Base-by-base conservation (phyloP, 1,139 yeast genomes). In the Geotrichum fermentans region DNA sequence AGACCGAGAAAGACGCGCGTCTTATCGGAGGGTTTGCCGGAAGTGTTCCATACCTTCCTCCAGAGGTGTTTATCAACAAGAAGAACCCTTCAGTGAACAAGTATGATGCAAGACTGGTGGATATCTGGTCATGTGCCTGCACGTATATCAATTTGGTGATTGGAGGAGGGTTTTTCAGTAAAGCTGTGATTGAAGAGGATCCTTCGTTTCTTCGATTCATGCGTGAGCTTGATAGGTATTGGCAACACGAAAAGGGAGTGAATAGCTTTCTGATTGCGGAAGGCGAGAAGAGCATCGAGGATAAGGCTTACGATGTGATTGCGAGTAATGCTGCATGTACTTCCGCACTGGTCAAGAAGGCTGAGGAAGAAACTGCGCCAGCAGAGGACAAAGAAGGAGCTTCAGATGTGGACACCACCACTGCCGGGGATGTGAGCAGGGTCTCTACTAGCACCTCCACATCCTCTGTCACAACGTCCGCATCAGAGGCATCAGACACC, bases 71-170 rank as follows among this genome's bases (percentile, higher is more conserved):
- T 43, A 51, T 40, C 10, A 45, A 55, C 30, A 54, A 44, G 47
- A 53, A 47, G 41, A 43, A 40, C 75, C 61, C 56, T 22, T 51
- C 40, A 42, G 55, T 47, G 20, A 37, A 34, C 74, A 30, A 45
- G 55, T 88, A 85, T 65, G 96, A 88, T 65, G 86, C 95, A 3
- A 68, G 95, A 50, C 74, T 84, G 41, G 86, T 85, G 4, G 96
- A 88, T 66, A 80, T 86, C 38, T 88, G 96, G 96, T 80, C 95
- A 0, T 84, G 95, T 69, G 96, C 95, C 46, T 89, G 87, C 14
- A 86, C 88, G 34, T 88, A 84, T 64, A 82, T 88, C 85, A 94
- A 95, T 14, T 83, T 89, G 92, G 57, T 65, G n/a, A 60, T 56
- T 36, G 65, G 65, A 17, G 70, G 68, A 1, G 63, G 62, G 13